Conservation (phyloP, 495 filamentous ascomycete genomes). For the Aspergillus wentii region DNA sequence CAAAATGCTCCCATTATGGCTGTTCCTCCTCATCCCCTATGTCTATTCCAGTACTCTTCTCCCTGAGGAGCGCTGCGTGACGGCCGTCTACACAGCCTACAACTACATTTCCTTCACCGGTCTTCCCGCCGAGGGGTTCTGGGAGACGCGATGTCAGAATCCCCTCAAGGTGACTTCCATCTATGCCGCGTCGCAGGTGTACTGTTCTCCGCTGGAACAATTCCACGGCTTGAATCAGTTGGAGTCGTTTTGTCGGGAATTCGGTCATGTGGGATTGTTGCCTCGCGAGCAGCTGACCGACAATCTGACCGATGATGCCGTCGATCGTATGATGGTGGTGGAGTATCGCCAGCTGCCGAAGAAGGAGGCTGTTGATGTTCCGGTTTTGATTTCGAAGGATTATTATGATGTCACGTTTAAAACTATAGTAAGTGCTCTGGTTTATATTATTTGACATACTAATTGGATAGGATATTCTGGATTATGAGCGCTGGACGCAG, state of each 20-base stretch:
- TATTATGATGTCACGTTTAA: conserved; percentile 27
- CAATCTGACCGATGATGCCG: conserved; percentile 33
- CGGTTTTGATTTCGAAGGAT: conserved; percentile 24
- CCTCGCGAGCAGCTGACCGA: conserved; percentile 24
- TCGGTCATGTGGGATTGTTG: conserved; percentile 21
- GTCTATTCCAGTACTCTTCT: conserved; percentile 13
- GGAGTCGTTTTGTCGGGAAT: conserved; percentile 20
- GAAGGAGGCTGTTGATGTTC: conserved; percentile 10
- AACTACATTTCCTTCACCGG: conserved; percentile 34
- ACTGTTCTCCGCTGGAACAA: conserved; percentile 25
- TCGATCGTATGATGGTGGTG: conserved; percentile 25
- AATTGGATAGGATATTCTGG: conserved; percentile 26
- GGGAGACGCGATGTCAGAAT: conserved; percentile 30
- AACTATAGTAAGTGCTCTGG: conserved; percentile 34
- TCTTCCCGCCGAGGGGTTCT: conserved; percentile 15
- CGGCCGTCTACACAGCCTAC: conserved; percentile 29
- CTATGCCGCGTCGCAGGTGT: conserved; percentile 31
- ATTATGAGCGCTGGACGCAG: conserved; percentile 33
- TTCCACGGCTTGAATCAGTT: conserved; percentile 21
- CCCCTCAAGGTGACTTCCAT: conserved; percentile 30
- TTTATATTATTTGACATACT: too few relatives aligned
- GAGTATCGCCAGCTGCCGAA: conserved; percentile 24
- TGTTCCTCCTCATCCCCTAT: not conserved
- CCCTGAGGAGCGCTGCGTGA: conserved; percentile 32
- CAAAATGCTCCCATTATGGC: too few relatives aligned